Evolutionary conservation across 23 red algal genomes (phyloP).

Genomic region (Agarophyton chilense): DNA sequence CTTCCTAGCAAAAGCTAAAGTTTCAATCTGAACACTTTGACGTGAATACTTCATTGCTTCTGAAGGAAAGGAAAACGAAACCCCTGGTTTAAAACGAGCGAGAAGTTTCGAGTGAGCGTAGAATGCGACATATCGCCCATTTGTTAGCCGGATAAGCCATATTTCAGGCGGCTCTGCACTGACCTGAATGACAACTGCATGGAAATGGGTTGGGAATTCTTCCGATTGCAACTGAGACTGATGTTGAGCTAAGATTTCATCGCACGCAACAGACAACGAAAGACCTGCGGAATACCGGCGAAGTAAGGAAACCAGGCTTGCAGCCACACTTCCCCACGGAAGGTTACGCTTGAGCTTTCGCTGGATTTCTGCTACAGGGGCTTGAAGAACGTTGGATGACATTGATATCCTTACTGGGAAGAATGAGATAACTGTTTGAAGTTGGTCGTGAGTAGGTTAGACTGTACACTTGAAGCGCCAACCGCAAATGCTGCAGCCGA

Average conservation of each 20-base stretch:
- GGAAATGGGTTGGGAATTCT: not conserved
- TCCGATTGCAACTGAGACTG: not conserved
- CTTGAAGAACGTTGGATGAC: slow-evolving; percentile 20
- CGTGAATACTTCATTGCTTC: not conserved
- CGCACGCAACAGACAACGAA: slow-evolving; percentile 8
- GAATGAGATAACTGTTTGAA: not conserved
- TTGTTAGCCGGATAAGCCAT: slow-evolving; percentile 25
- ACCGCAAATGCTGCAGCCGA: too few species aligned
- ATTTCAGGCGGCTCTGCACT: slow-evolving; percentile 12
- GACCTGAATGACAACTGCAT: not conserved
- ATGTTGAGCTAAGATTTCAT: slow-evolving; percentile 21
- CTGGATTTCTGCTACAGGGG: not conserved
- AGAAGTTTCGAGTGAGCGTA: slow-evolving; percentile 24
- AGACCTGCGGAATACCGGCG: slow-evolving; percentile 38
- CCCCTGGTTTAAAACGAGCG: slow-evolving; percentile 7
- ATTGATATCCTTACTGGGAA: not conserved
- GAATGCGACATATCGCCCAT: slow-evolving; percentile 34
- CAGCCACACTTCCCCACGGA: slow-evolving; percentile 23
- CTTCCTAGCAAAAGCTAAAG: not conserved
- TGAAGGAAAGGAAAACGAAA: not conserved
- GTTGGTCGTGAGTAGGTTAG: not conserved
- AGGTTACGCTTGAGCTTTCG: slow-evolving; percentile 13
- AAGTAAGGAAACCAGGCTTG: slow-evolving; percentile 20
- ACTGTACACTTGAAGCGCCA: too few species aligned
- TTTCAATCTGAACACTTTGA: not conserved